Evolutionary conservation across 169 alveolate genomes (phyloP), one percentile per base, ranked within the genome.

Genomic region (Besnoitia besnoiti): DNA sequence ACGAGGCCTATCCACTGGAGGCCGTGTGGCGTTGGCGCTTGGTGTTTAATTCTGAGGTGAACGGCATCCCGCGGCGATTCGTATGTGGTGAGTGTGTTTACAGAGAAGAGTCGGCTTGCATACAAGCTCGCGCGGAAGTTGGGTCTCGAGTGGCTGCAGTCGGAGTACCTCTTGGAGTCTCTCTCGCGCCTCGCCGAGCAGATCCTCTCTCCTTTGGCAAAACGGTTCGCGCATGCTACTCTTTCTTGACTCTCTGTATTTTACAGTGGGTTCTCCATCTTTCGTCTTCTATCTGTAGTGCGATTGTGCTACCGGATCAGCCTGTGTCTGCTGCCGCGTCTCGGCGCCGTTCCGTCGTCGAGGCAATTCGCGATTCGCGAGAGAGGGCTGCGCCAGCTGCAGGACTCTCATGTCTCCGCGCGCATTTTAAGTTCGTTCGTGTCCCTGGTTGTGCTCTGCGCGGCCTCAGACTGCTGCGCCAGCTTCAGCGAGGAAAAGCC

Each of bases 91-190:
- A 39, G 10, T 76, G 80, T n/a, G 79, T 35, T 61, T 90, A 55
- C 62, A 90, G 93, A 90, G 49, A 90, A 77, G 37, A 90, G 93
- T 85, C 80, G 82, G 24, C 73, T 90, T 42, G 93, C 93, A 2
- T 90, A 90, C 93, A 90, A 85, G 49, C 76, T 90, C 49, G 93
- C 93, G 37, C 77, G 84, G 44, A 90, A 80, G 35, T 44, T 90
- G 24, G 93, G 93, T 51, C 75, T 90, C 75, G 93, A 90, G 62
- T 90, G 93, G 93, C 90, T 90, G 35, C 93, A 90, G 49, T 84
- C 93, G 37, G 93, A 90, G 51, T 90, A 90, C 33, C 85, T 90
- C 75, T 90, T 90, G 39, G 33, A 77, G 90, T 80, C 85, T 27
- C 90, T 90, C 37, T 51, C 85, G 76, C 82, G 84, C 50, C 82